Evolutionary conservation across 306 rosid species (phyloP), one percentile per base, ranked within the genome.

Genomic region (Vigna mungo): DNA sequence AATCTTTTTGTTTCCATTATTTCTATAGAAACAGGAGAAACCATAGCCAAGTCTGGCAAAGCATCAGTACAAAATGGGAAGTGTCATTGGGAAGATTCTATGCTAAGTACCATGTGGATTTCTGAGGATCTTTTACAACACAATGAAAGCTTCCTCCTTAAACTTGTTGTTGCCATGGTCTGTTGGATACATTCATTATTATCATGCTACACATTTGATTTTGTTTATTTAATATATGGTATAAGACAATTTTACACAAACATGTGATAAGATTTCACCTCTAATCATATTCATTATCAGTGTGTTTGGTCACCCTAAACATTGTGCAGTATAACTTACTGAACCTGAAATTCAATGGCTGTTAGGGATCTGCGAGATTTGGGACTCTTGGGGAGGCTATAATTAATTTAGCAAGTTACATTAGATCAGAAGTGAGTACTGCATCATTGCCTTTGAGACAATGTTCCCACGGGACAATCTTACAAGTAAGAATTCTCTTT

Each of bases 301-400:
- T 9, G 13, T 41, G 46, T 41, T 41, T 41, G 46, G 0, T 41
- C 13, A 41, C 13, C 11, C 46, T 41, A 41, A 41, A 9, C 2
- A 43, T 43, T 43, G 51, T 55, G n/a, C 4, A n/a, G 0, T 16
- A n/a, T 27, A 30, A 68, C n/a, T 66, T 39, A 46, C 70, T 17
- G 7, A 56, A 58, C 20, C 62, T 44, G 17, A 68, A 15, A 20
- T 71, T 56, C 12, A 21, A 79, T 67, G 51, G 15, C 49, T 46
- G 58, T 46, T 69, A 23, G 87, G 87, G 84, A 70, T 84, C 81
- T 14, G 52, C 81, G 5, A 84, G 78, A 81, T 84, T 84, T 79
- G 84, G 84, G n/a, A 79, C 81, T 44, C 81, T 84, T 75, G 87
- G 87, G 2, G 87, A 79, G 81, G 81, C 81, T 47, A 79, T 78